These are phyloP conservation scores for Talaromyces marneffei DNA, from an alignment of 2,329 filamentous ascomycete genomes.

Conservation along the genomic window DNA sequence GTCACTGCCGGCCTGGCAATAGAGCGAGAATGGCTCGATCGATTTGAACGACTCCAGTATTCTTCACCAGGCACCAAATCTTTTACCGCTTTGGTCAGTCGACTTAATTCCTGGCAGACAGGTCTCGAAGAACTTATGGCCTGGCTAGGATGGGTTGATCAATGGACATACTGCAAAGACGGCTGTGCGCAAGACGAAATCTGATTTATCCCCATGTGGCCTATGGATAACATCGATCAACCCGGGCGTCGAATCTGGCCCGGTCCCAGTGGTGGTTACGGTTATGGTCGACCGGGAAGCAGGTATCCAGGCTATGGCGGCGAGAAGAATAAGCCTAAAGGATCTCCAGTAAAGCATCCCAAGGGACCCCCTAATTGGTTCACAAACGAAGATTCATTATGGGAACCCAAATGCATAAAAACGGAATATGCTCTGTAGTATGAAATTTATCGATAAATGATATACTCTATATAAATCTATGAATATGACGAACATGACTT, in stretches of 20 bases:
- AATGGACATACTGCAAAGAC: constrained; percentile 39
- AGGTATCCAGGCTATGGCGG: neutral
- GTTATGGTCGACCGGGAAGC: neutral
- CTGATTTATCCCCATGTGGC: constrained; percentile 51
- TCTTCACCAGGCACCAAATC: neutral
- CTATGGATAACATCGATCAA: constrained; percentile 24
- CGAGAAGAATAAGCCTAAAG: neutral
- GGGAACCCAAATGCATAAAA: constrained; percentile 26
- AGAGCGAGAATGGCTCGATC: neutral
- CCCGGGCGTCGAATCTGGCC: constrained; percentile 8
- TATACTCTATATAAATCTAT: neutral
- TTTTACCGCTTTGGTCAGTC: constrained; percentile 15
- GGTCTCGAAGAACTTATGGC: constrained; percentile 42
- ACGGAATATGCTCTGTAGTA: neutral
- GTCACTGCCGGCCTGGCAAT: neutral
- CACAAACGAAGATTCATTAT: constrained; percentile 21
- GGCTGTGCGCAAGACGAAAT: constrained; percentile 42
- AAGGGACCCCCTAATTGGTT: constrained; percentile 9
- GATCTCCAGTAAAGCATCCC: neutral
- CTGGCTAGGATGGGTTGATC: constrained; percentile 49
- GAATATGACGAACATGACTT: neutral
- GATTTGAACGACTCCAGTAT: neutral
- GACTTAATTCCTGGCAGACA: constrained; percentile 27
- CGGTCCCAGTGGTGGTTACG: neutral
- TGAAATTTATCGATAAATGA: neutral